phyloP scores from a whole-genome alignment of 768 basidiomycete genomes.

The Tylopilus cervinicoccineus region DNA sequence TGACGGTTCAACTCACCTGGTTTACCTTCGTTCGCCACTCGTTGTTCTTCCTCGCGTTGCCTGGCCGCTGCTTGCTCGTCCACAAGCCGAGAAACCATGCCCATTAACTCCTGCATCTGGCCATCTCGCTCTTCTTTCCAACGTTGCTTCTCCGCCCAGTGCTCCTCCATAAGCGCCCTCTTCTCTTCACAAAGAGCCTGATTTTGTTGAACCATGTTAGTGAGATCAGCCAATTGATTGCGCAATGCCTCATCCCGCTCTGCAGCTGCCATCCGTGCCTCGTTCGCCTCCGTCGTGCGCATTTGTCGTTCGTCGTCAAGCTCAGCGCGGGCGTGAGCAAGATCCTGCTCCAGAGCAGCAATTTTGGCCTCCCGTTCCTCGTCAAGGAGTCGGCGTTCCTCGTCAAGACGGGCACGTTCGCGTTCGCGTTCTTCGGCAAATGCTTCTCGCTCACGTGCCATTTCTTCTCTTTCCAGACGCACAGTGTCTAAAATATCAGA shows the following conservation, averaged over 20 bases:
- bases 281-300: constrained; percentile 55
- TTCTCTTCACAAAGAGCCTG: constrained; percentile 56
- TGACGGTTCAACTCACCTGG: constrained; percentile 44
- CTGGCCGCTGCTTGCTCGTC: constrained; percentile 53
- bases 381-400: constrained; percentile 42
- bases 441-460: constrained; percentile 50
- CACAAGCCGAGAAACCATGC: constrained; percentile 57
- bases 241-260: constrained; percentile 61
- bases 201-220: constrained; percentile 68
- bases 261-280: constrained; percentile 55
- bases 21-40: constrained; percentile 47
- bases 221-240: constrained; percentile 64
- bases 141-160: constrained; percentile 58
- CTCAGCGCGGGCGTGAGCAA: constrained; percentile 52
- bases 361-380: constrained; percentile 56
- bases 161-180: constrained; percentile 54
- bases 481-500: constrained; percentile 58
- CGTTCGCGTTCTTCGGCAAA: constrained; percentile 52
- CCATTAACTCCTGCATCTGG: constrained; percentile 51
- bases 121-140: constrained; percentile 58
- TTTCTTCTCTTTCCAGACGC: constrained; percentile 55
- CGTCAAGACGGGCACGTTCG: constrained; percentile 45
- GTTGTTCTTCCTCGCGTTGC: constrained; percentile 48
- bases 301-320: constrained; percentile 61
- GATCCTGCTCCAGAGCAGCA: constrained; percentile 57